Base-by-base conservation (phyloP, 192 early-diverging fungal genomes). In the Phycomyces nitens region DNA sequence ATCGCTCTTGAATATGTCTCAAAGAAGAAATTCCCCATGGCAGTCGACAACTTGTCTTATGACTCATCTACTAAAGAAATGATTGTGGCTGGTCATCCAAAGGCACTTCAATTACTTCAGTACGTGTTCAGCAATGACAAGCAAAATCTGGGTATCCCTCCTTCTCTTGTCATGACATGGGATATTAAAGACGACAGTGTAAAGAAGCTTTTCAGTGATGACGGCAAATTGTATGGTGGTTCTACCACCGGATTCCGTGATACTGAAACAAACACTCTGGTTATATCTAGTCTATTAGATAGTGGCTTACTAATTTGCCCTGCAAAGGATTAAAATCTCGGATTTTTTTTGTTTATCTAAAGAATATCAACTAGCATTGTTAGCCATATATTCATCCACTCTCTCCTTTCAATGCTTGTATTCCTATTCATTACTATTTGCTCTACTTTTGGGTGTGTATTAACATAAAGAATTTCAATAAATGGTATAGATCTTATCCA, bases 21-120 rank as follows among this genome's bases (percentile, higher is more conserved):
- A 24, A 34, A 52, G 10, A 27, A 26, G 7, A 20, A 26, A 14
- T 58, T 72, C 43, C 16, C 51, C 15, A 69, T 74, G 67, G 72
- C 62, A 5, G 63, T 69, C 1, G 72, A 74, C 52, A 74, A 74
- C n/a, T 21, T 69, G 12, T 21, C 51, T 10, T 69, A 43, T 22
- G 53, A 65, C 18, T 12, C 55, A 9, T 22, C 53, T 18, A 54
- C 49, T 2, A 47, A 63, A 14, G 55, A 55, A 26, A 38, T 74
- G 2, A 21, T 64, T 7, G 72, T 64, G 2, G 66, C 66, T n/a
- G 72, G 65, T 10, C 72, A 74, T 40, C 72, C 72, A 9, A 54
- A 63, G 18, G 63, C 58, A 8, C 15, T 56, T 8, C 43, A 74
- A 15, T 3, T 65, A 0, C 5, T 74, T 15, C 15, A 38, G 1